Evolutionary conservation across 1,284 basidiomycete genomes (phyloP).

Genomic region (Bondarzewia mesenterica): DNA sequence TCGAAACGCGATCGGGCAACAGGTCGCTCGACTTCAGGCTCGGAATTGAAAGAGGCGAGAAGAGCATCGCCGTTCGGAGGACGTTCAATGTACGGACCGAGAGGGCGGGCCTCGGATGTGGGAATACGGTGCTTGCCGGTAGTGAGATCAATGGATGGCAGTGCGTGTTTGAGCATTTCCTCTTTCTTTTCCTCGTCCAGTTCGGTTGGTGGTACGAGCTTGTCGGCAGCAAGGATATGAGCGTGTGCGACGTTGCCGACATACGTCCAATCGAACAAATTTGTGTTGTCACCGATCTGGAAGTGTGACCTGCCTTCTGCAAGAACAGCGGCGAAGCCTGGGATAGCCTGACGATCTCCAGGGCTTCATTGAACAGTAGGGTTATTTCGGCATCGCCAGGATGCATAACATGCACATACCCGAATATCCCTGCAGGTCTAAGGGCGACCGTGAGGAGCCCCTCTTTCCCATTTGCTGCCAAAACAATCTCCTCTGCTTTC

Average conservation of each 20-base stretch:
- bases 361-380: constrained; percentile 42
- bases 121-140: constrained; percentile 59
- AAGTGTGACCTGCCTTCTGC: constrained; percentile 81
- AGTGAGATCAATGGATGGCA: constrained; percentile 59
- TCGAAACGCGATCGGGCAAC: constrained; percentile 75
- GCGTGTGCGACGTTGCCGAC: constrained; percentile 95
- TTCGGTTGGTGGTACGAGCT: constrained; percentile 45
- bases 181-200: constrained; percentile 32
- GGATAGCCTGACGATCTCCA: constrained; percentile 85
- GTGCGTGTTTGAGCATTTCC: constrained; percentile 39
- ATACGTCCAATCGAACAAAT: constrained; percentile 97
- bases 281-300: constrained; percentile 92
- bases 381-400: not conserved
- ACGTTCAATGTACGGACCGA: constrained; percentile 69
- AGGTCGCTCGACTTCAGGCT: constrained; percentile 35
- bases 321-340: constrained; percentile 77
- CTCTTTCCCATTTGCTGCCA: constrained; percentile 79
- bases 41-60: constrained; percentile 51
- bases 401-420: constrained; percentile 38
- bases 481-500: constrained; percentile 78
- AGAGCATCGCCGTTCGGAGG: constrained; percentile 53
- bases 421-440: constrained; percentile 95
- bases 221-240: constrained; percentile 91
- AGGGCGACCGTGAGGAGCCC: constrained; percentile 86
- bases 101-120: constrained; percentile 68